phyloP scores from a whole-genome alignment of 805 yeast species.

The Ogataea zsoltii region DNA sequence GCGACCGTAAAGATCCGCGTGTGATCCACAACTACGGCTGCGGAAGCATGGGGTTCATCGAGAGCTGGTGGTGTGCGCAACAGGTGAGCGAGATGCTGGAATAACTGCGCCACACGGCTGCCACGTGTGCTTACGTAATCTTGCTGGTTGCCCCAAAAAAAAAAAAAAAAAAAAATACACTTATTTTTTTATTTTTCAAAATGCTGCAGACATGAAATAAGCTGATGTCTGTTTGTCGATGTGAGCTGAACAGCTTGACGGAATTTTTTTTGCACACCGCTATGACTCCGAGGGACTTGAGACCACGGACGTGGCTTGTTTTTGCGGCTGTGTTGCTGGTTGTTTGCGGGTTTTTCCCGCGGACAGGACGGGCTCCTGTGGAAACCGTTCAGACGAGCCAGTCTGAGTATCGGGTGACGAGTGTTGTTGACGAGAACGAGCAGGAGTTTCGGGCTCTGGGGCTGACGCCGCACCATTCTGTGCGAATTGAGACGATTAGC shows the following conservation, averaged over 20 bases:
- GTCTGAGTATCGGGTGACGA: not conserved
- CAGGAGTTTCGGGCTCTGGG: constrained; percentile 37
- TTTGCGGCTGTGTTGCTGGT: no score
- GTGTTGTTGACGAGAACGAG: constrained; percentile 25
- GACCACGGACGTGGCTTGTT: no score
- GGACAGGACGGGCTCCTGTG: no score
- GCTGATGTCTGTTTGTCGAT: no score
- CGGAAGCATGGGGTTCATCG: constrained; percentile 70
- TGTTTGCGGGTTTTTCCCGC: no score
- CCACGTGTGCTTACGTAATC: not conserved
- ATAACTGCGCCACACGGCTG: not conserved
- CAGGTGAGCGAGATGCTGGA: constrained; percentile 35
- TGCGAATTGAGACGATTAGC: constrained; percentile 26
- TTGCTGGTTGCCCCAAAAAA: no score
- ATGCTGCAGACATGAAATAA: no score
- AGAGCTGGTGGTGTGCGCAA: constrained; percentile 60
- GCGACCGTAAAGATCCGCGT: constrained; percentile 21
- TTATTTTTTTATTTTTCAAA: not conserved
- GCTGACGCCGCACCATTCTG: constrained; percentile 42
- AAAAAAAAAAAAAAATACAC: no score
- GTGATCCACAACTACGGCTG: constrained; percentile 68
- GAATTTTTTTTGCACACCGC: no score
- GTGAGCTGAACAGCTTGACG: no score
- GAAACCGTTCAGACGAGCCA: no score
- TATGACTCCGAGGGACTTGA: no score